A percentile compares a stretch with the other conserved stretches of the same genome.
phyloP scores from a whole-genome alignment of 2,329 filamentous ascomycete species.

The Pleomassaria siparia region DNA sequence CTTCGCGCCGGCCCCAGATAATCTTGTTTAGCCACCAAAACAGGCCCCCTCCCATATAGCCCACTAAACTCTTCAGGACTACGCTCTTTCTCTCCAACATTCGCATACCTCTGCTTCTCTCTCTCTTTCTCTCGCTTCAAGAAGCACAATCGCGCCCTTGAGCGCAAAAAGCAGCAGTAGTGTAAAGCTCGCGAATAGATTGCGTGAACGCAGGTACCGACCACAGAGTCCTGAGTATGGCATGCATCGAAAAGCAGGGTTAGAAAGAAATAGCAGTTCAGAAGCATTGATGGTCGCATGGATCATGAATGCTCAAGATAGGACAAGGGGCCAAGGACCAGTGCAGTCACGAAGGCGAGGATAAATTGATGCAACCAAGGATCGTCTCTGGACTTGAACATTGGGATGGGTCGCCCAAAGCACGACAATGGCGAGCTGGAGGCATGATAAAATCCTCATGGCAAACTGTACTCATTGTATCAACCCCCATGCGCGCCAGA shows the following conservation, averaged over 20 bases:
- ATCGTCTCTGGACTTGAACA: conserved; percentile 1
- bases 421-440: conserved; percentile 7
- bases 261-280: conserved; percentile 14
- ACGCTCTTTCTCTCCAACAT: not conserved
- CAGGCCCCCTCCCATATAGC: not conserved
- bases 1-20: not conserved
- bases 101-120: conserved; percentile 14
- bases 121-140: conserved; percentile 20
- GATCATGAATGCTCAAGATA: conserved; percentile 12
- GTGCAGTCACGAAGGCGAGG: conserved; percentile 7
- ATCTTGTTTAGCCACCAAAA: conserved; percentile 2
- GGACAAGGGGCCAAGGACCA: conserved; percentile 6
- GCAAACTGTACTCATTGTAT: conserved; percentile 2
- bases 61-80: conserved; percentile 2
- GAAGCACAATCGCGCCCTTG: no score
- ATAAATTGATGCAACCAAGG: conserved; percentile 4
- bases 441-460: conserved; percentile 4
- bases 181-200: conserved; percentile 13
- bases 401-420: conserved; percentile 6
- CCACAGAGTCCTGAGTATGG: not conserved
- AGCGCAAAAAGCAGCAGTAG: no score
- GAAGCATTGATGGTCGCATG: conserved; percentile 6
- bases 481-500: not conserved
- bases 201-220: not conserved
- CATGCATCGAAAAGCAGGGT: conserved; percentile 11